Percentiles rank a stretch among this genome's conserved stretches.
These are phyloP conservation scores for Xylariaceae sp. DNA, from an alignment of 2,329 filamentous ascomycete species.

Conservation along the genomic window DNA sequence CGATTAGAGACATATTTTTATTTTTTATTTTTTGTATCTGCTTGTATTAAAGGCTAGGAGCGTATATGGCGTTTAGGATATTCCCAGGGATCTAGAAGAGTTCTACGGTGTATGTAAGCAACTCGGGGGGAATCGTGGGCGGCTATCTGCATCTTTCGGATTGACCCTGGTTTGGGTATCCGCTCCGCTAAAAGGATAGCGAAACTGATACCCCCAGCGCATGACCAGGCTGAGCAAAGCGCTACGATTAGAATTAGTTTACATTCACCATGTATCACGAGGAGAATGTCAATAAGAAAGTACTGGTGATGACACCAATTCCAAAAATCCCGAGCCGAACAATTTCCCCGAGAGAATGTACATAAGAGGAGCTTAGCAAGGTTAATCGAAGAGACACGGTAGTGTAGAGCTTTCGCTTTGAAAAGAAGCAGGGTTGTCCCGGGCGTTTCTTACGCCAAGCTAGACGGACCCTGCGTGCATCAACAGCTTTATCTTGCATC, in stretches of 20 bases:
- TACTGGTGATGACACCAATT: neutral
- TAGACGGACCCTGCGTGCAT: conserved; percentile 12
- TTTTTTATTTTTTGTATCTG: conserved; percentile 2
- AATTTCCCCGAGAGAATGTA: conserved; percentile 6
- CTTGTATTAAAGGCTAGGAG: conserved; percentile 5
- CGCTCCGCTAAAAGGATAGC: conserved; percentile 19
- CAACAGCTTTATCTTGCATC: conserved; percentile 27
- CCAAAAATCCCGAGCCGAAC: neutral
- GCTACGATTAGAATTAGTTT: conserved; percentile 17
- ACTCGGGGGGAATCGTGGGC: conserved; percentile 10
- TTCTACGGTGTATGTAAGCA: conserved; percentile 11
- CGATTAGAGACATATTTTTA: too few relatives aligned
- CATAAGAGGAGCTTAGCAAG: conserved; percentile 22
- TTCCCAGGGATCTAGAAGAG: conserved; percentile 10
- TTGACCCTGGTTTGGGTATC: conserved; percentile 17
- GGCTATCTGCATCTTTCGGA: conserved; percentile 12
- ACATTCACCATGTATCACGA: conserved; percentile 20
- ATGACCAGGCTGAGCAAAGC: conserved; percentile 15
- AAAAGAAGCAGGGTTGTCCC: too few relatives aligned
- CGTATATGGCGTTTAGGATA: conserved; percentile 23
- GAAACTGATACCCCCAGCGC: conserved; percentile 15
- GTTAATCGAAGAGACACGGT: conserved; percentile 2
- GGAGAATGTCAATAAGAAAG: conserved; percentile 7
- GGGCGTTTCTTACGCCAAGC: conserved; percentile 19
- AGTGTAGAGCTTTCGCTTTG: too few relatives aligned